phyloP scores from a whole-genome alignment of 106 monocot species.

The Dendrobium huoshanense region DNA sequence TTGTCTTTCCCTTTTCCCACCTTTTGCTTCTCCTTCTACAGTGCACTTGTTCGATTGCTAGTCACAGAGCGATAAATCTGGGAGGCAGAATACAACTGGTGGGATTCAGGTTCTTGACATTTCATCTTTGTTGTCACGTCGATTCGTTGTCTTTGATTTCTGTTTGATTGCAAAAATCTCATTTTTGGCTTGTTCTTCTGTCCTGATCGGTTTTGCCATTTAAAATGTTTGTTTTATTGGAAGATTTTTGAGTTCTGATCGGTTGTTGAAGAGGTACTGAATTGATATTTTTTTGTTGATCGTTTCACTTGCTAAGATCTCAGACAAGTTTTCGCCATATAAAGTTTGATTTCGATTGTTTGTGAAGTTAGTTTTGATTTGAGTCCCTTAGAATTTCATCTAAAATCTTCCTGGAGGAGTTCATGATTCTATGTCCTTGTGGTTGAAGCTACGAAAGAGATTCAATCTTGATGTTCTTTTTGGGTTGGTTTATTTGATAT shows the following conservation, averaged over 20 bases:
- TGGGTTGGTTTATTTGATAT: not conserved
- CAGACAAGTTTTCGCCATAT: not conserved
- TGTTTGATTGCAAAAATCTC: not conserved
- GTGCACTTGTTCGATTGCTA: not conserved
- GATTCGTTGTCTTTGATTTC: not conserved
- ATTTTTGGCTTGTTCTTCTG: not conserved
- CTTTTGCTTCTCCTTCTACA: not conserved
- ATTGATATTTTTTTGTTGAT: not conserved
- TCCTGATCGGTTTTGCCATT: not conserved
- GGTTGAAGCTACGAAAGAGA: no score
- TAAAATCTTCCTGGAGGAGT: not conserved
- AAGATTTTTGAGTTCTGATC: not conserved
- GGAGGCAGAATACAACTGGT: not conserved
- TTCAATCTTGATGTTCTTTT: not conserved
- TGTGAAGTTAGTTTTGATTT: no score
- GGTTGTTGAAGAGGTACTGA: not conserved
- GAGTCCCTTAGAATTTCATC: not conserved
- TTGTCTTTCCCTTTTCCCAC: not conserved
- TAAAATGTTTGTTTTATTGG: not conserved
- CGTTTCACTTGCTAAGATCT: not conserved
- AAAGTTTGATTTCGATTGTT: no score
- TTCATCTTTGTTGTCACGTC: not conserved
- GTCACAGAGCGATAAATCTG: not conserved
- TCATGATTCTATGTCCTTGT: not conserved
- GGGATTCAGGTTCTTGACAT: not conserved